Conservation (phyloP, 2,329 filamentous ascomycete species). For the Diaporthe australafricana region DNA sequence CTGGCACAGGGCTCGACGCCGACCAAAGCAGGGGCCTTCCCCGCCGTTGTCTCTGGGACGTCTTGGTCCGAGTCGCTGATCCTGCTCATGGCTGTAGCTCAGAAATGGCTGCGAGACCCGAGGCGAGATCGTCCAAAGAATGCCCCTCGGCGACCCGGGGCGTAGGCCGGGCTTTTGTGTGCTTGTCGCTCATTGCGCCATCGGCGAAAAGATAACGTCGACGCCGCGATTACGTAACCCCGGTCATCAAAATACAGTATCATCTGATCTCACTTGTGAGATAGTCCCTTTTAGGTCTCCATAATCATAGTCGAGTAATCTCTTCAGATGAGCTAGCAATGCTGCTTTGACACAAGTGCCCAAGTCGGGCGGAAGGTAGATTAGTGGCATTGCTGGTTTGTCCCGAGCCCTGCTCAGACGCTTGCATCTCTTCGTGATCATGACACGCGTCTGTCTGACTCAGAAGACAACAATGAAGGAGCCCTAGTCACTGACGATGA, state of each 20-base stretch:
- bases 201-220: slow-evolving; percentile 24
- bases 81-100: slow-evolving; percentile 25
- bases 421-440: too few relatives aligned
- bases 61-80: slow-evolving; percentile 29
- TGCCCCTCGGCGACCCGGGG: not conserved
- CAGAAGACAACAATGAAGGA: too few relatives aligned
- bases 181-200: slow-evolving; percentile 10
- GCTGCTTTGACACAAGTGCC: too few relatives aligned
- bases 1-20: slow-evolving; percentile 17
- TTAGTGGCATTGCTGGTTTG: too few relatives aligned
- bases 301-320: not conserved
- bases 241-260: not conserved
- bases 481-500: too few relatives aligned
- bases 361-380: too few relatives aligned
- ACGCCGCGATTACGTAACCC: slow-evolving; percentile 23
- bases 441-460: too few relatives aligned
- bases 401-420: too few relatives aligned
- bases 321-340: too few relatives aligned
- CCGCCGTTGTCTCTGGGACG: not conserved
- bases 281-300: not conserved
- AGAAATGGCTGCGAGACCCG: not conserved
- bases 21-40: slow-evolving; percentile 26
- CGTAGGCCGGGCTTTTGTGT: not conserved
- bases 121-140: slow-evolving; percentile 11
- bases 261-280: not conserved